Conservation (phyloP, 371 early-diverging fungal genomes). For the Lichtheimia ornata region DNA sequence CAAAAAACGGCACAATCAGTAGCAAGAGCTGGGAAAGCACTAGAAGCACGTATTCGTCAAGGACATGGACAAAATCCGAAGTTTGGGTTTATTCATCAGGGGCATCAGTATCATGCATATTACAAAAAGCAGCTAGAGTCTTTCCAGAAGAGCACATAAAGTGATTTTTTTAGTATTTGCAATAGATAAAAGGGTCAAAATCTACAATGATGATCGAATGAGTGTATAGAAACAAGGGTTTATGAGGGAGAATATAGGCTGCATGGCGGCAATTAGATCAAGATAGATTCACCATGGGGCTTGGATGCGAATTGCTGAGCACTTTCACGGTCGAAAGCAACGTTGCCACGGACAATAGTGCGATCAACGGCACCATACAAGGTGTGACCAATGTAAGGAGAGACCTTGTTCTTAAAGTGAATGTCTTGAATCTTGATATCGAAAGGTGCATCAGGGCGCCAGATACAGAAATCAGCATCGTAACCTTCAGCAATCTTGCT, state of each 20-base stretch:
- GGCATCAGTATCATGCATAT: conserved; percentile 27
- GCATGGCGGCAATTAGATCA: conserved; percentile 13
- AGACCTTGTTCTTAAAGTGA: conserved; percentile 82
- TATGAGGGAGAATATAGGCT: background rate
- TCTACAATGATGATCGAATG: conserved; percentile 4
- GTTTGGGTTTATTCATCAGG: conserved; percentile 35
- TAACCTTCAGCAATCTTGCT: conserved; percentile 66
- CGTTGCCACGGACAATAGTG: conserved; percentile 75
- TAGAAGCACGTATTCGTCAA: conserved; percentile 30
- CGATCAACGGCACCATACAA: conserved; percentile 69
- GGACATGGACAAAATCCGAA: conserved; percentile 30
- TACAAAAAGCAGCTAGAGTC: conserved; percentile 18
- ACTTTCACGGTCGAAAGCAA: conserved; percentile 46
- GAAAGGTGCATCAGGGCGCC: conserved; percentile 71
- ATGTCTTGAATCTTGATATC: conserved; percentile 56
- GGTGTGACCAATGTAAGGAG: conserved; percentile 69
- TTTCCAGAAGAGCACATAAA: conserved; percentile 1
- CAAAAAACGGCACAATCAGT: conserved; percentile 36
- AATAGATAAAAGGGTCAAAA: background rate
- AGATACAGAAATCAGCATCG: conserved; percentile 81
- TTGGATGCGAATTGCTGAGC: conserved; percentile 15
- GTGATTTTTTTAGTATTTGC: background rate
- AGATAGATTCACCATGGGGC: conserved; percentile 22
- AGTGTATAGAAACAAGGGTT: background rate
- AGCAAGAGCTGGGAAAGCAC: conserved; percentile 28